phyloP scores from a whole-genome alignment of 2,329 filamentous ascomycete genomes.

The Aspergillus sp. region DNA sequence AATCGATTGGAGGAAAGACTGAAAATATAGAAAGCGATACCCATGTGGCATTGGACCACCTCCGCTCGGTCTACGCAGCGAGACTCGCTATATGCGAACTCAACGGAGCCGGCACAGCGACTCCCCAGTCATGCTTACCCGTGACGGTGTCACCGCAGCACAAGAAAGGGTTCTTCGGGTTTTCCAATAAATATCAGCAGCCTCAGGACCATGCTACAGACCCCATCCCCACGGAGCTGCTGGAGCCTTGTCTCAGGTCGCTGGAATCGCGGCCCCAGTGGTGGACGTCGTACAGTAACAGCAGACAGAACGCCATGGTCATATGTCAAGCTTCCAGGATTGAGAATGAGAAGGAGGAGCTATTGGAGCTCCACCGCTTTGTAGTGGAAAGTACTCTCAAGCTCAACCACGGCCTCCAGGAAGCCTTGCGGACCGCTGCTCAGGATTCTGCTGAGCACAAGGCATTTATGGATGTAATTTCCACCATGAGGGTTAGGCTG shows the following conservation, averaged over 20 bases:
- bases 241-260: slow-evolving; percentile 45
- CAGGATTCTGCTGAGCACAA: slow-evolving; percentile 20
- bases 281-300: slow-evolving; percentile 59
- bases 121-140: slow-evolving; percentile 44
- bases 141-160: slow-evolving; percentile 35
- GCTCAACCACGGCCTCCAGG: slow-evolving; percentile 25
- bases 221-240: slow-evolving; percentile 13
- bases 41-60: slow-evolving; percentile 30
- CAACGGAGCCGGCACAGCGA: slow-evolving; percentile 39
- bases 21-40: slow-evolving; percentile 14
- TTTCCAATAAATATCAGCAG: slow-evolving; percentile 13
- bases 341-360: slow-evolving; percentile 46
- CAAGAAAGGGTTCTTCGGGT: slow-evolving; percentile 18
- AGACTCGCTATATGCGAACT: slow-evolving; percentile 57
- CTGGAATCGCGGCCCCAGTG: slow-evolving; percentile 47
- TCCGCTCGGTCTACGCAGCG: slow-evolving; percentile 51
- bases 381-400: slow-evolving; percentile 28
- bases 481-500: slow-evolving; percentile 21
- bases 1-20: slow-evolving; percentile 35
- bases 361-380: slow-evolving; percentile 31
- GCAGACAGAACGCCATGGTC: slow-evolving; percentile 49
- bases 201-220: slow-evolving; percentile 10
- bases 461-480: slow-evolving; percentile 23
- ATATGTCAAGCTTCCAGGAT: slow-evolving; percentile 54
- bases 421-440: slow-evolving; percentile 23